Evolutionary conservation across 116 monocot genomes (phyloP), one percentile per base, ranked within the genome.

Genomic region (Thalassia testudinum): DNA sequence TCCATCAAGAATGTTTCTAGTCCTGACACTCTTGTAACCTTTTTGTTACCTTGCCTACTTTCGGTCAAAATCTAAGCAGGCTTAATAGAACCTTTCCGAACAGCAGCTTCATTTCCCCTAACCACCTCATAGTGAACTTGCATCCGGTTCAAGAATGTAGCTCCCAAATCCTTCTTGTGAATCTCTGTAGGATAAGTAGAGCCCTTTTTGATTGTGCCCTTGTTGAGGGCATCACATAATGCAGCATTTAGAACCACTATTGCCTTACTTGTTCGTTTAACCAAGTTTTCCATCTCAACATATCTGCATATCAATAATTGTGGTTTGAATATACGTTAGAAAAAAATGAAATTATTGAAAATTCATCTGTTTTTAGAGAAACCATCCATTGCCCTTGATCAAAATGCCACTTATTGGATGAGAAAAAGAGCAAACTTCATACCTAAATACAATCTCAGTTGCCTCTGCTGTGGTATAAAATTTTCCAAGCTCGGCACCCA

Each of bases 31-130:
- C 68, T 74, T 18, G 95, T 95, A 59, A 95, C 76, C 60, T 95
- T 95, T 76, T 95, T 95, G 62, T 83, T 95, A 1, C 95, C 95
- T 45, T 95, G 95, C 38, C 95, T 64, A 23, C 95, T 64, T 58
- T 95, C 95, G 19, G 88, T 68, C 81, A 95, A 62, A 54, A 95
- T 82, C 43, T 95, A 88, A 44, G 88, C 63, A 11, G 78, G 66
- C 42, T 47, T 76, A 45, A 87, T 57, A 18, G 78, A 55, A 49
- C 95, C 95, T 59, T 95, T 95, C 22, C 84, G 66, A 13, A 88
- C 42, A 23, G 54, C 76, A 38, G 66, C 73, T 19, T 81, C 79
- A 50, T 59, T 70, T 40, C 79, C 88, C 52, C 88, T 78, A 27
- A 74, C 55, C 26, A 95, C 77, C 43, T 51, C 63, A 54, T 88